Evolutionary conservation across 2,329 filamentous ascomycete genomes (phyloP).

Genomic region (Botrytis fragariae): DNA sequence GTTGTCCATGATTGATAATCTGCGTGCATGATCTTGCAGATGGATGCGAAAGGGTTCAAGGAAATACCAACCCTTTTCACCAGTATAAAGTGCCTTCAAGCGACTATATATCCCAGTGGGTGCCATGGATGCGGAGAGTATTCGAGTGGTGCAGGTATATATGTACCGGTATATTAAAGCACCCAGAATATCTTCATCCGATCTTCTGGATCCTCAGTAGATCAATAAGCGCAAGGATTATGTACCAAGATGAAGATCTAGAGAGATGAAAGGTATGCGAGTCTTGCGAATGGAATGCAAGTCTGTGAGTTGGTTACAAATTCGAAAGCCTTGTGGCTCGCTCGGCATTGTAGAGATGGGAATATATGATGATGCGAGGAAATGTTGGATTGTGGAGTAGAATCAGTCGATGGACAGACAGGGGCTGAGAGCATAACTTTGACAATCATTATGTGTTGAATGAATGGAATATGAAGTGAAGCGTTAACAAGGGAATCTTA

Average conservation of each 20-base stretch:
- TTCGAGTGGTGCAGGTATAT: not conserved
- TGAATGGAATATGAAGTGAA: not conserved
- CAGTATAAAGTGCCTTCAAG: conserved; percentile 31
- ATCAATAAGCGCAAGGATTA: not conserved
- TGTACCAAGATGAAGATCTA: not conserved
- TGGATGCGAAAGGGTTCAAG: not conserved
- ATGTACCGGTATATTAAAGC: not conserved
- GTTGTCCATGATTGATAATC: not conserved
- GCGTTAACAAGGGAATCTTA: not conserved
- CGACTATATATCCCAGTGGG: conserved; percentile 31
- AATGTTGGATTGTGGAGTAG: not conserved
- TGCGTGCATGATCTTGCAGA: not conserved
- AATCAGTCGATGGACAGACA: not conserved
- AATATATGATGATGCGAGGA: not conserved
- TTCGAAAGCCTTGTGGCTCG: not conserved
- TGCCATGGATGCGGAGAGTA: conserved; percentile 29
- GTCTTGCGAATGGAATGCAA: not conserved
- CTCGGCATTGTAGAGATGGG: not conserved
- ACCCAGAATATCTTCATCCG: not conserved
- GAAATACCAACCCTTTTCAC: conserved; percentile 30
- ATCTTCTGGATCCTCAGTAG: not conserved
- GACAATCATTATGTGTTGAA: not conserved
- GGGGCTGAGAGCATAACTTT: not conserved
- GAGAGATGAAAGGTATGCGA: not conserved
- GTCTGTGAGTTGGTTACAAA: not conserved